A percentile compares a stretch with the other conserved stretches of the same genome.
These are phyloP conservation scores for Sedum album DNA, from an alignment of 164 flowering plant species.

Conservation along the genomic window DNA sequence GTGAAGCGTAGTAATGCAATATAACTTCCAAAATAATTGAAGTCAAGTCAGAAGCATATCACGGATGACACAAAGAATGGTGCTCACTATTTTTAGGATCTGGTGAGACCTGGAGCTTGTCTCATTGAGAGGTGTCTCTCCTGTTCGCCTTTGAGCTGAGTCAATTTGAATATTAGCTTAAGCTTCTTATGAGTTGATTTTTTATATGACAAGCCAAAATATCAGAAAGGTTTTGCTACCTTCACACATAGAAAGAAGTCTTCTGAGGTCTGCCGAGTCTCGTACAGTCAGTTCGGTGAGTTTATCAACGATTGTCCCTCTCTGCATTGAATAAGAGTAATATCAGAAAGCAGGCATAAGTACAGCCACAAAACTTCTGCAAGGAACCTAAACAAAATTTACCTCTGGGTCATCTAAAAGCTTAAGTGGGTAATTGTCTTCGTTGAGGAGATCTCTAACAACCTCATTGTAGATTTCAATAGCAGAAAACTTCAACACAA, in stretches of 20 bases:
- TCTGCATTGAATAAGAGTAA: conserved; percentile 20
- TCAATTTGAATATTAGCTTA: conserved; percentile 3
- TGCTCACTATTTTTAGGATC: conserved; percentile 49
- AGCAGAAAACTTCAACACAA: conserved; percentile 39
- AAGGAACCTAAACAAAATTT: not conserved
- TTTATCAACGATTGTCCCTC: conserved; percentile 56
- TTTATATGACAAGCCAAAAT: not conserved
- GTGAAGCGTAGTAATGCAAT: not conserved
- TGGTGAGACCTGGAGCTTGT: conserved; percentile 73
- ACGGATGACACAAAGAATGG: not conserved
- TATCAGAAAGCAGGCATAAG: not conserved
- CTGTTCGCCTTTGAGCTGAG: conserved; percentile 60
- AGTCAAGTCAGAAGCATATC: not conserved
- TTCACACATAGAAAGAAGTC: not conserved
- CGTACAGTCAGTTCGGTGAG: conserved; percentile 48
- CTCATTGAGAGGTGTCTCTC: conserved; percentile 59
- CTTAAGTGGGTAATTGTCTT: conserved; percentile 42
- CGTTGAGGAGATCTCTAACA: conserved; percentile 48
- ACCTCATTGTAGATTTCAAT: conserved; percentile 63
- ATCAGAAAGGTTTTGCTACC: not conserved
- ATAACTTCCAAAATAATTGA: not conserved
- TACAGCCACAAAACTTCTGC: not conserved
- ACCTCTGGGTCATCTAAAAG: conserved; percentile 69
- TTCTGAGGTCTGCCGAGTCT: conserved; percentile 38
- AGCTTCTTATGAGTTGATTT: not conserved